A percentile compares a stretch with the other conserved stretches of the same genome.
Conservation (phyloP, 2,329 filamentous ascomycete genomes). For the Dothideomycetes sp. region DNA sequence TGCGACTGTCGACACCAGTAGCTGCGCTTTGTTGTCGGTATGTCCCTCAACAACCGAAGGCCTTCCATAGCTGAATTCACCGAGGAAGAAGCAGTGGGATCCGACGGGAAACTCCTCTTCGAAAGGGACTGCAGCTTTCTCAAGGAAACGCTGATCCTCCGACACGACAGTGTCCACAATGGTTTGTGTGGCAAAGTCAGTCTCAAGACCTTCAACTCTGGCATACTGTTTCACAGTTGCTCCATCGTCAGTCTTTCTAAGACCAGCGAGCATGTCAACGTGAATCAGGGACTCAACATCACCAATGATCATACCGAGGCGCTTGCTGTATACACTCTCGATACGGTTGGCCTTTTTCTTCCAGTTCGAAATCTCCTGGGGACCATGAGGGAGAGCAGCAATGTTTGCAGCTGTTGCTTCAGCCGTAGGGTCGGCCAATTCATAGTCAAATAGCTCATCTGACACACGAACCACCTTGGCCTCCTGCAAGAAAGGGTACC, state of each 20-base stretch:
- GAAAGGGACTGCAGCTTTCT: conserved; percentile 75
- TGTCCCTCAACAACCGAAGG: conserved; percentile 77
- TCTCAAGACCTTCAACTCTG: conserved; percentile 72
- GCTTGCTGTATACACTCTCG: conserved; percentile 80
- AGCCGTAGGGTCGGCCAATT: conserved; percentile 46
- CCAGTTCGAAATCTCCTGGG: conserved; percentile 71
- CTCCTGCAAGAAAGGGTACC: conserved; percentile 92
- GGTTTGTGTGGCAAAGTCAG: conserved; percentile 81
- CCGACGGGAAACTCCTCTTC: conserved; percentile 82
- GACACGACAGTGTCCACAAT: conserved; percentile 84
- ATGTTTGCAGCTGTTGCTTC: conserved; percentile 37
- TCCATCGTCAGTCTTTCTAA: conserved; percentile 82
- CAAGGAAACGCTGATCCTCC: conserved; percentile 85
- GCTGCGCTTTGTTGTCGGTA: conserved; percentile 60
- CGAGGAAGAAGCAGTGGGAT: conserved; percentile 82
- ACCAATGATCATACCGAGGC: conserved; percentile 78
- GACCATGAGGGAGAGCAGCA: conserved; percentile 58
- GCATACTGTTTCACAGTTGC: conserved; percentile 89
- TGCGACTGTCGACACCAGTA: conserved; percentile 63
- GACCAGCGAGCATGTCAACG: conserved; percentile 85
- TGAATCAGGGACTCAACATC: conserved; percentile 80
- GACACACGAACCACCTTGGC: conserved; percentile 81
- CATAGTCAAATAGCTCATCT: conserved; percentile 87
- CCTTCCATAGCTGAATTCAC: conserved; percentile 84
- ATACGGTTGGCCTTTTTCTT: conserved; percentile 73